Evolutionary conservation across 148 eudicot species (phyloP), one percentile per base, ranked within the genome.

Genomic region (Bassia scoparia): DNA sequence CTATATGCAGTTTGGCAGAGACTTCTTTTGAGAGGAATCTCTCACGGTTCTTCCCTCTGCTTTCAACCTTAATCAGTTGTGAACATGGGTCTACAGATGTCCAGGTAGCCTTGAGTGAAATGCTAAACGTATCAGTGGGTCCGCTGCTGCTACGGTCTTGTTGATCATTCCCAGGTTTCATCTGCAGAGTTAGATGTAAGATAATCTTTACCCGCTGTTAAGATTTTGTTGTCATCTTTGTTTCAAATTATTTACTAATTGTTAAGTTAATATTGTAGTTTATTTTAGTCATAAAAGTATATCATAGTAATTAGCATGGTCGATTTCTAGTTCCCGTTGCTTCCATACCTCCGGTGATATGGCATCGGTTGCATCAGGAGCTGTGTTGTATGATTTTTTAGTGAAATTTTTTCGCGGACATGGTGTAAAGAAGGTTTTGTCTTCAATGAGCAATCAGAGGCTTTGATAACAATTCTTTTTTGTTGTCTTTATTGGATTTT

Each of bases 1-100:
- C 96, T 63, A 83, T 94, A 16, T 80, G 89, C 61, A 80, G 78
- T 72, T 84, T 94, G 65, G 89, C 78, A 71, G 93, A 89, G 70
- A 69, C 89, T 46, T 89, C 90, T 11, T 89, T 91, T 20, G 87
- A 84, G 85, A 89, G 78, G 81, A 87, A 89, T 75, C 71, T 94
- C 79, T 54, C 84, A 21, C 56, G 62, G 60, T 89, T 94, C 75
- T 94, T 91, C 74, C 98, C 98, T 52, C 79, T 94, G 33, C 71
- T 94, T 63, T 83, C 90, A 3, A 75, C 86, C 63, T 78, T 94
- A 81, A 84, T 94, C 49, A 78, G 89, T 41, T 89, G 97, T 52
- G 96, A 94, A 82, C 98, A 94, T 16, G 98, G 97, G 43, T 91
- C 98, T 5, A 81, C 79, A 56, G 97, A 94, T 77, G 88, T 94